Percentiles rank a stretch among this genome's conserved stretches.
Evolutionary conservation across 257 asterid genomes (phyloP).

Genomic region (Catharanthus roseus): DNA sequence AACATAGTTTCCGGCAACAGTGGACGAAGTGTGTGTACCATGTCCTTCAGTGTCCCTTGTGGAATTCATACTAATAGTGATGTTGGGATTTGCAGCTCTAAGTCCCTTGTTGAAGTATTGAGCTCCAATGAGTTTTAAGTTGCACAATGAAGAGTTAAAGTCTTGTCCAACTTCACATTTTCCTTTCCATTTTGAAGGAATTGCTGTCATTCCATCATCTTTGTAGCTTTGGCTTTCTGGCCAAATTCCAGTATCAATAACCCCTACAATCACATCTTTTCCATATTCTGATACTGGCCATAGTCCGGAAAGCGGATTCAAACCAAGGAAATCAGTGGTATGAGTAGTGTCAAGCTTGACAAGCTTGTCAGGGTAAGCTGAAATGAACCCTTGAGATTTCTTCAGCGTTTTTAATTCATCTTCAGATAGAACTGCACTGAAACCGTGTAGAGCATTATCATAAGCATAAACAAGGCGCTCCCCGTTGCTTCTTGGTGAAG

Average conservation of each 20-base stretch:
- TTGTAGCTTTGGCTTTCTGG: conserved; percentile 15
- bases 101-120: conserved; percentile 7
- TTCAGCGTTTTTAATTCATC: conserved; percentile 26
- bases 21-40: conserved; percentile 16
- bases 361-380: conserved; percentile 29
- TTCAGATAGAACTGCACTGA: conserved; percentile 30
- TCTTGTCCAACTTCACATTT: conserved; percentile 13
- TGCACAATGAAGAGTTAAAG: conserved; percentile 14
- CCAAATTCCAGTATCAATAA: conserved; percentile 16
- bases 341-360: conserved; percentile 14
- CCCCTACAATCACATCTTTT: conserved; percentile 13
- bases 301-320: background rate
- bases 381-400: conserved; percentile 32
- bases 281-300: conserved; percentile 5
- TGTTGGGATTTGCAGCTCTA: conserved; percentile 2
- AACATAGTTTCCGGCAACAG: conserved; percentile 16
- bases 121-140: conserved; percentile 5
- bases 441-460: conserved; percentile 38
- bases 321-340: conserved; percentile 8
- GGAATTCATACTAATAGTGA: conserved; percentile 4
- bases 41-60: conserved; percentile 14
- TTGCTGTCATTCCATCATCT: conserved; percentile 13
- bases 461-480: conserved; percentile 27
- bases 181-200: conserved; percentile 11
- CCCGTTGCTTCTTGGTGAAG: background rate